Conservation (phyloP, 305 asterid genomes). For the Rubia tinctorum region DNA sequence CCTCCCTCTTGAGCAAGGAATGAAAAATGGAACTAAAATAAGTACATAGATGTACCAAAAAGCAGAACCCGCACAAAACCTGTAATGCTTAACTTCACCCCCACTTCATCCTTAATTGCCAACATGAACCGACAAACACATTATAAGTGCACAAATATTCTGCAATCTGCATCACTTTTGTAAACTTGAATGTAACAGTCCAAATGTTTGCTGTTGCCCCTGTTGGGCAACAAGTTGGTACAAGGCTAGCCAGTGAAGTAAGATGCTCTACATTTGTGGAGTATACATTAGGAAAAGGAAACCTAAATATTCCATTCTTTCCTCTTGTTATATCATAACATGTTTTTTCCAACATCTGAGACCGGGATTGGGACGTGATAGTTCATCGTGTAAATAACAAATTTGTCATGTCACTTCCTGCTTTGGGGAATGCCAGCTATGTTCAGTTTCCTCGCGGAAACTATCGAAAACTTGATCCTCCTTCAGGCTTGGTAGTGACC, state of each 20-base stretch:
- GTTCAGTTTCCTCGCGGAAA: slow-evolving; percentile 26
- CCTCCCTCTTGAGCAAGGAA: background rate
- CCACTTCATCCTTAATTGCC: slow-evolving; percentile 33
- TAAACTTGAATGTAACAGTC: background rate
- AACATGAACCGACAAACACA: slow-evolving; percentile 17
- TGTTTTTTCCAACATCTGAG: background rate
- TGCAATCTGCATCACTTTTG: slow-evolving; percentile 12
- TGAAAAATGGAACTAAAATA: background rate
- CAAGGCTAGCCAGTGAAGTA: background rate
- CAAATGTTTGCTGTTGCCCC: background rate
- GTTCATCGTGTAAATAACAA: background rate
- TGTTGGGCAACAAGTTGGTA: slow-evolving; percentile 10
- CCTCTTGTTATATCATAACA: slow-evolving; percentile 24
- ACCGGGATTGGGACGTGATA: slow-evolving; percentile 1
- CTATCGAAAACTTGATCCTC: slow-evolving; percentile 17
- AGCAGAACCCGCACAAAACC: slow-evolving; percentile 1
- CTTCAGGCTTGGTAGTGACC: slow-evolving; percentile 27
- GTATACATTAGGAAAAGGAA: slow-evolving; percentile 60
- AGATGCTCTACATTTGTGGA: slow-evolving; percentile 11
- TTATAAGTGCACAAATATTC: slow-evolving; percentile 4
- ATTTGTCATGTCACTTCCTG: slow-evolving; percentile 46
- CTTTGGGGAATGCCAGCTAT: slow-evolving; percentile 29
- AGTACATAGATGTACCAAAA: background rate
- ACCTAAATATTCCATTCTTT: slow-evolving; percentile 60
- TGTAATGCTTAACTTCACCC: slow-evolving; percentile 28